Conservation (phyloP, 306 rosid genomes). For the Urtica urens region DNA sequence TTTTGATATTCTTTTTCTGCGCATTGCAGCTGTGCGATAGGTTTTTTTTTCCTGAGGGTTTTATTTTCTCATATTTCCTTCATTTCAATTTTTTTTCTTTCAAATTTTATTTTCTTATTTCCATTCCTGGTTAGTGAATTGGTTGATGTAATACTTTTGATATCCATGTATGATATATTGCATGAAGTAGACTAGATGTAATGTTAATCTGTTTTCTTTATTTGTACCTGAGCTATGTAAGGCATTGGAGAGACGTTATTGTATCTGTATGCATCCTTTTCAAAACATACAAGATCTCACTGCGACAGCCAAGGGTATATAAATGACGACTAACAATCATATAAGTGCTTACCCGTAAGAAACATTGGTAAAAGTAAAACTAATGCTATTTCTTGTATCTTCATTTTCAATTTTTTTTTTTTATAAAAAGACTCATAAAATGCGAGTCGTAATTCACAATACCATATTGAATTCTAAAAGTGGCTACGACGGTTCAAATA, state of each 20-base stretch:
- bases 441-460: too few species aligned
- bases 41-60: slow-evolving; percentile 32
- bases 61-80: slow-evolving; percentile 8
- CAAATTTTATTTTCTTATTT: slow-evolving; percentile 9
- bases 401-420: too few species aligned
- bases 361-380: too few species aligned
- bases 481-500: slow-evolving; percentile 35
- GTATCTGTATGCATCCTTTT: not conserved
- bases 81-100: not conserved
- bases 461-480: slow-evolving; percentile 14
- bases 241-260: slow-evolving; percentile 8
- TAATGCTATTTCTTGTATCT: too few species aligned
- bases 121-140: slow-evolving; percentile 18
- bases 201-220: slow-evolving; percentile 8
- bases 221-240: not conserved
- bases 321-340: not conserved
- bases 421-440: too few species aligned
- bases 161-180: slow-evolving; percentile 26
- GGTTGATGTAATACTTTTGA: slow-evolving; percentile 31
- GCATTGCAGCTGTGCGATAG: slow-evolving; percentile 55
- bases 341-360: not conserved
- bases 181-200: slow-evolving; percentile 33
- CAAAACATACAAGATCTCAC: too few species aligned
- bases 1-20: slow-evolving; percentile 67
- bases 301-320: not conserved